Evolutionary conservation across 352 stramenopile genomes (phyloP).

Genomic region (Phytopythium ostracodes): DNA sequence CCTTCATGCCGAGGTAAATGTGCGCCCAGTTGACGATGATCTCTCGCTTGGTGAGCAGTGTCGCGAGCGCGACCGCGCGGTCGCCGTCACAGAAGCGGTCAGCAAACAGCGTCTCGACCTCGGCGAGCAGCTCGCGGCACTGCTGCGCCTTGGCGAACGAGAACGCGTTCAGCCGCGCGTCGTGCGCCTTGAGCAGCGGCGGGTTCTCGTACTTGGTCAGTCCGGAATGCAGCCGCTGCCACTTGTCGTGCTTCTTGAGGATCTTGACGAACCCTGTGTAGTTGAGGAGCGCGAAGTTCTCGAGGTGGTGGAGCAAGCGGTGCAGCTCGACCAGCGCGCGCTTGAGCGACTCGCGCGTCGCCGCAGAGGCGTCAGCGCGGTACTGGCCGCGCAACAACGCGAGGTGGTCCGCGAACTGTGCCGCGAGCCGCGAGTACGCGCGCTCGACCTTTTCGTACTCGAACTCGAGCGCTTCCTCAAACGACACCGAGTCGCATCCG

Average conservation of each 20-base stretch:
- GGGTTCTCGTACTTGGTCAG: conserved; percentile 29
- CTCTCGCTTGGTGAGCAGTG: conserved; percentile 74
- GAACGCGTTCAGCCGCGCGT: conserved; percentile 43
- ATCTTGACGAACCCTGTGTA: conserved; percentile 99
- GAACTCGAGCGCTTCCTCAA: conserved; percentile 77
- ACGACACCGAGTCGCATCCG: conserved; percentile 23
- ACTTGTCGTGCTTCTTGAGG: conserved; percentile 96
- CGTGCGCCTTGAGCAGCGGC: conserved; percentile 33
- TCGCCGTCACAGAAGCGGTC: conserved; percentile 78
- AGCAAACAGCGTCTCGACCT: conserved; percentile 69
- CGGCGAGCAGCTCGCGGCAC: conserved; percentile 42
- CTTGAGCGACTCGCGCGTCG: conserved; percentile 88
- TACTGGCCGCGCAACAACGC: conserved; percentile 73
- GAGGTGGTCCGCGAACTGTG: conserved; percentile 83
- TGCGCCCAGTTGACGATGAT: conserved; percentile 75
- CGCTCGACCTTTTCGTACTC: conserved; percentile 90
- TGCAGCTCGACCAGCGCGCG: conserved; percentile 93
- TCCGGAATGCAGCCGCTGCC: conserved; percentile 9
- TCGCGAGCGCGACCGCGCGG: conserved; percentile 61
- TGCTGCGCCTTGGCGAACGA: conserved; percentile 53
- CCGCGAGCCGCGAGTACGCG: conserved; percentile 87
- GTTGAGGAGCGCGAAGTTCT: conserved; percentile 98
- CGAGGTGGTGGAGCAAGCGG: conserved; percentile 90
- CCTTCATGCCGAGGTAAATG: conserved; percentile 85
- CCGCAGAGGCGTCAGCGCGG: conserved; percentile 46